Base-by-base conservation (phyloP, 2,329 filamentous ascomycete genomes). In the Beauveria pseudobassiana region DNA sequence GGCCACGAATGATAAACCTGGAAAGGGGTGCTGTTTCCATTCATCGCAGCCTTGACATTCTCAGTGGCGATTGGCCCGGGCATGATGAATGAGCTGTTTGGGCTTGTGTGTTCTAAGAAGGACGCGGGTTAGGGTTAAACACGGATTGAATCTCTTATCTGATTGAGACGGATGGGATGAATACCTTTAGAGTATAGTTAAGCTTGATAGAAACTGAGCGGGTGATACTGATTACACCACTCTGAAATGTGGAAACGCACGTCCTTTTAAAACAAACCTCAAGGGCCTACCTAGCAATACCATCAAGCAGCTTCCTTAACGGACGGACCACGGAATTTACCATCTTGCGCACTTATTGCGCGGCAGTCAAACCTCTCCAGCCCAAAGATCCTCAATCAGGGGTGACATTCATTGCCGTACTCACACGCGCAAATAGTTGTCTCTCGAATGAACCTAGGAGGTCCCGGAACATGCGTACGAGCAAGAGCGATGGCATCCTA, bases 1-100 rank as follows among this genome's bases (percentile, higher is more conserved):
- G 63, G 63, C 62, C 63, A 64, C 12, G 55, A 61, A 43, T 64
- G 51, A 30, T 64, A 64, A 3, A 59, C 6, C 18, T 62, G 61
- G 14, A 58, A 57, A 2, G 61, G 61, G 3, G 61, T 62, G 16
- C 40, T 46, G 5, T 42, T 62, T 10, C 9, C 16, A 30, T 48
- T 42, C 4, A 49, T 30, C 12, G 30, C 18, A 6, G 28, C 3
- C 28, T 55, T 61, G 10, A 43, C 22, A 9, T 42, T 30, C 20
- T 30, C 14, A 30, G 51, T 34, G 7, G 45, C 43, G n/a, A 59
- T 16, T 3, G 46, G 57, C 30, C 57, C 46, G 34, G 57, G 57
- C 57, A 59, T 59, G 6, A 24, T 43, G 48, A 14, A 3, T 2
- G 24, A 16, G 14, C 26, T 16, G 34, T 18, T 30, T 30, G 7